A percentile compares a stretch with the other conserved stretches of the same genome.
These are phyloP conservation scores for Epichloe coenophiala DNA, from an alignment of 2,329 filamentous ascomycete species.

Conservation along the genomic window DNA sequence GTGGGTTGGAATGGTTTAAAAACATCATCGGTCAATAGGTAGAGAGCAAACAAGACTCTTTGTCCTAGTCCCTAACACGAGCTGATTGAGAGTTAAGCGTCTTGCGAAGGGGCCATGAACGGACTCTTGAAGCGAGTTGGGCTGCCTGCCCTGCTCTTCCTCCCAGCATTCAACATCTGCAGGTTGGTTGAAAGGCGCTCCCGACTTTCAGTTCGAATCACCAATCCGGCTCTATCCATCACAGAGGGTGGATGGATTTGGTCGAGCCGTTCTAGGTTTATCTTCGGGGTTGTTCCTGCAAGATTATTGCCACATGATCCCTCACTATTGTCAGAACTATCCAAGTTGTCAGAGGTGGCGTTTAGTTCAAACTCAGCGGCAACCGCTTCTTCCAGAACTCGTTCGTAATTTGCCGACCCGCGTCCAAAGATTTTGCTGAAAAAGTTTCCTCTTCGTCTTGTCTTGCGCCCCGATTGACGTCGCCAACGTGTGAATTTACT, in stretches of 20 bases:
- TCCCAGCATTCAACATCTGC: conserved; percentile 40
- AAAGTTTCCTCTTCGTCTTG: conserved; percentile 38
- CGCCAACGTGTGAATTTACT: conserved; percentile 16
- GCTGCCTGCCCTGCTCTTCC: conserved; percentile 43
- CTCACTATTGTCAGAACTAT: conserved; percentile 49
- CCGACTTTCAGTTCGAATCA: conserved; percentile 72
- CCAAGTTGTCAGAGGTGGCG: conserved; percentile 49
- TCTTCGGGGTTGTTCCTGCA: conserved; percentile 54
- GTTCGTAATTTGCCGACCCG: conserved; percentile 53
- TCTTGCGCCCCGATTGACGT: conserved; percentile 18
- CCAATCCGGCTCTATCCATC: conserved; percentile 57
- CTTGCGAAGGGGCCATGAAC: conserved; percentile 35
- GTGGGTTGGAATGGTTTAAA: not conserved
- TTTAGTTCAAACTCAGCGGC: conserved; percentile 65
- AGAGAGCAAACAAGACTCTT: not conserved
- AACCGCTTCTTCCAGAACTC: conserved; percentile 73
- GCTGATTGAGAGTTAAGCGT: conserved; percentile 16
- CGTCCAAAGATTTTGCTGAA: conserved; percentile 55
- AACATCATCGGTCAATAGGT: not conserved
- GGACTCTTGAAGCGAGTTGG: conserved; percentile 47
- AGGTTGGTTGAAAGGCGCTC: conserved; percentile 54
- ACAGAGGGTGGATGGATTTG: conserved; percentile 28
- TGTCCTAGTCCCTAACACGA: not conserved
- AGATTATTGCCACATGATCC: conserved; percentile 44
- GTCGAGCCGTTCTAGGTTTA: conserved; percentile 40